These are phyloP conservation scores for Ganoderma meredithae DNA, from an alignment of 1,284 basidiomycete genomes.

Conservation along the genomic window DNA sequence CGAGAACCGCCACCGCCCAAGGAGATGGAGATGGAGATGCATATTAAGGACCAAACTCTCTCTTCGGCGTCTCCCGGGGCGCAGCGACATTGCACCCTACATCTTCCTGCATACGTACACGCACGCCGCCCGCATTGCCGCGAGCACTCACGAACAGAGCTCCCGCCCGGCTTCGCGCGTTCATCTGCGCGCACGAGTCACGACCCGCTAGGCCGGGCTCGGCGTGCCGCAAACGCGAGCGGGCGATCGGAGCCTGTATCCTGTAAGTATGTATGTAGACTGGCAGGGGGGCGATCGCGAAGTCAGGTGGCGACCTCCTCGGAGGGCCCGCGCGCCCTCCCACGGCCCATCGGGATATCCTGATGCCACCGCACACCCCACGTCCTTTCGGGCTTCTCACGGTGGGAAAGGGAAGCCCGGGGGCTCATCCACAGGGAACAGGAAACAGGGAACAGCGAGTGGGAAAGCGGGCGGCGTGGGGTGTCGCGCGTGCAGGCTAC, in stretches of 20 bases:
- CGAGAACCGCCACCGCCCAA: neutral
- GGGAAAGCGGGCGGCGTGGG: neutral
- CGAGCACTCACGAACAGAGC: constrained; percentile 12
- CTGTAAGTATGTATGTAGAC: too few species aligned
- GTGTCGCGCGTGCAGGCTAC: neutral
- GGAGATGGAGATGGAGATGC: neutral
- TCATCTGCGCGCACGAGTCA: constrained; percentile 3
- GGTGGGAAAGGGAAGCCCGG: constrained; percentile 14
- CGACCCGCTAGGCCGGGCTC: constrained; percentile 8
- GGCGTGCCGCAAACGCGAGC: constrained; percentile 9
- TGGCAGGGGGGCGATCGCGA: too few species aligned
- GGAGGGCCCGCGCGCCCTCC: constrained; percentile 24
- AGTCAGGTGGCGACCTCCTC: constrained; percentile 29
- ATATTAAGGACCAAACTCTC: constrained; percentile 5
- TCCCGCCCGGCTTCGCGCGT: constrained; percentile 5
- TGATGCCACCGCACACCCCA: constrained; percentile 11
- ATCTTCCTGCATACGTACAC: constrained; percentile 10
- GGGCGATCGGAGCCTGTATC: constrained; percentile 31
- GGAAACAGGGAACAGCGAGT: neutral
- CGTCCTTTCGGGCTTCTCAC: constrained; percentile 11
- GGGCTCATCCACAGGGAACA: neutral
- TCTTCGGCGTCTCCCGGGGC: constrained; percentile 1
- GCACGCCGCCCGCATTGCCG: constrained; percentile 19
- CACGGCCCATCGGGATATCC: constrained; percentile 25
- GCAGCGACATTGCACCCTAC: neutral